A percentile compares a stretch with the other conserved stretches of the same genome.
phyloP scores from a whole-genome alignment of 345 rosid species.

The Gossypium thurberi region DNA sequence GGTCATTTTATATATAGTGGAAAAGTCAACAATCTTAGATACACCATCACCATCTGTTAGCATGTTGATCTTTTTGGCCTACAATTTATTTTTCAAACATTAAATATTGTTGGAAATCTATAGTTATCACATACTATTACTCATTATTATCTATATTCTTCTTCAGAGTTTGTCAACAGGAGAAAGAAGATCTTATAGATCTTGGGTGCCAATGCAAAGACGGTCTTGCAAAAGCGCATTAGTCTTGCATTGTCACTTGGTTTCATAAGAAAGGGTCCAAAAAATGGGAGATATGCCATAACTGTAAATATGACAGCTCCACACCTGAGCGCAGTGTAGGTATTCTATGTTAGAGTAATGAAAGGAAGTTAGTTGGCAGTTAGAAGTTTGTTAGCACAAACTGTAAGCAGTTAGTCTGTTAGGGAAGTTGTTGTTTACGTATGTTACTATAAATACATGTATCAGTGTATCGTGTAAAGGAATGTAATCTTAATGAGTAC shows the following conservation, averaged over 20 bases:
- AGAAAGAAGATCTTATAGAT: conserved; percentile 71
- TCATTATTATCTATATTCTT: conserved; percentile 10
- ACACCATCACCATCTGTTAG: background rate
- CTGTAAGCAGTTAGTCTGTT: too few relatives aligned
- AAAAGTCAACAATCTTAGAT: background rate
- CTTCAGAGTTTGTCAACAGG: conserved; percentile 77
- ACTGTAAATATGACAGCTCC: conserved; percentile 68
- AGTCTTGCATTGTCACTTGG: conserved; percentile 80
- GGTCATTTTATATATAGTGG: background rate
- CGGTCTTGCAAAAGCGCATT: conserved; percentile 69
- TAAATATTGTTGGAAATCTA: background rate
- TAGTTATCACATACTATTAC: background rate
- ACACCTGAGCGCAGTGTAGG: conserved; percentile 57
- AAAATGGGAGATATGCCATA: conserved; percentile 83
- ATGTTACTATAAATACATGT: too few relatives aligned
- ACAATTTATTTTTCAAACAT: background rate
- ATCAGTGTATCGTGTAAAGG: too few relatives aligned
- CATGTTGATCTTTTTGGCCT: background rate
- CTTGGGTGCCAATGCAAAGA: conserved; percentile 84
- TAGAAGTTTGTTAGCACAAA: too few relatives aligned
- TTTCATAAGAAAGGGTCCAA: conserved; percentile 76
- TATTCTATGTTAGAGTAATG: conserved; percentile 1
- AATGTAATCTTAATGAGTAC: too few relatives aligned
- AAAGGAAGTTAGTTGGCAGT: too few relatives aligned
- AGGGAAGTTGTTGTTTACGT: too few relatives aligned